phyloP scores from a whole-genome alignment of 2,329 filamentous ascomycete species.

The Hortaea sp. region DNA sequence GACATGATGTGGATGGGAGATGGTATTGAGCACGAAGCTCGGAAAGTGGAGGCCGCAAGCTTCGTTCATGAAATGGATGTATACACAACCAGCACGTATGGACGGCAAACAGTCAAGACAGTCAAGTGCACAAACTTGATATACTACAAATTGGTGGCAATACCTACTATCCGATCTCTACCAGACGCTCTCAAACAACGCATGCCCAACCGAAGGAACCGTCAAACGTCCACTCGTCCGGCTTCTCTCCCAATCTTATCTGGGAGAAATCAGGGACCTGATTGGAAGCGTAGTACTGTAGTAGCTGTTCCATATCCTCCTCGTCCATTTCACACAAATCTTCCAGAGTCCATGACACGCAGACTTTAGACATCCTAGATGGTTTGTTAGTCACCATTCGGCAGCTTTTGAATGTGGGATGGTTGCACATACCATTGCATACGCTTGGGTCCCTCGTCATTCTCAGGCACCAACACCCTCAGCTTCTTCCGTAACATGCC shows the following conservation, averaged over 20 bases:
- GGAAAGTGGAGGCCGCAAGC: too few relatives aligned
- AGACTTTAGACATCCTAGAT: conserved; percentile 78
- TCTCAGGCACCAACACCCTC: conserved; percentile 61
- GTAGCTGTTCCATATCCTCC: conserved; percentile 69
- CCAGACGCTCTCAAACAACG: conserved; percentile 13
- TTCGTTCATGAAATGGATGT: too few relatives aligned
- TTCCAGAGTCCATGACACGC: conserved; percentile 74
- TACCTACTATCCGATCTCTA: too few relatives aligned
- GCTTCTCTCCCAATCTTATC: conserved; percentile 30
- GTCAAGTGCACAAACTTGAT: too few relatives aligned
- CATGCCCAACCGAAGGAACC: conserved; percentile 37
- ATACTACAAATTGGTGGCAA: too few relatives aligned
- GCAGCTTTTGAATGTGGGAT: neutral
- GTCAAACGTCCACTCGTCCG: conserved; percentile 33
- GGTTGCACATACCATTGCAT: conserved; percentile 68
- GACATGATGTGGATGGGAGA: conserved; percentile 2
- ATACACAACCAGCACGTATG: too few relatives aligned
- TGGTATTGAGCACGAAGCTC: neutral
- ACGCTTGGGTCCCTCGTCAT: conserved; percentile 68
- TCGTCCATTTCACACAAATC: conserved; percentile 76
- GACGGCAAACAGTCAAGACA: too few relatives aligned
- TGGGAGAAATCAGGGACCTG: conserved; percentile 34
- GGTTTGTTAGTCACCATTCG: conserved; percentile 19
- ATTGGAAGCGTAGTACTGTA: conserved; percentile 57
- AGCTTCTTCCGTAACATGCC: conserved; percentile 71